Evolutionary conservation across 2,329 filamentous ascomycete species (phyloP), one percentile per base, ranked within the genome.

Genomic region (Exophiala oligosperma): DNA sequence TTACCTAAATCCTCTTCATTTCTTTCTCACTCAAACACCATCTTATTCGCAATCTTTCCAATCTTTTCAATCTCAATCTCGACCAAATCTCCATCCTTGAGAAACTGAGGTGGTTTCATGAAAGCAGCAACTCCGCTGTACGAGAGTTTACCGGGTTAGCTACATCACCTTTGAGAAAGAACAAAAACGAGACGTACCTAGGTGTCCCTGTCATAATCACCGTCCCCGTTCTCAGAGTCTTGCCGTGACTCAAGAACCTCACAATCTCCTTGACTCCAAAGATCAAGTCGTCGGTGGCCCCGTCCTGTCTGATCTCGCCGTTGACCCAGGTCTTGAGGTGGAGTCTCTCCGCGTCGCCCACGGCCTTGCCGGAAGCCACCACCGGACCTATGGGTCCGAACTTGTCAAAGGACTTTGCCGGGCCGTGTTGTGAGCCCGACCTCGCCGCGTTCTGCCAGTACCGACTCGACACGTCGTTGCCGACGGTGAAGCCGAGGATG

Each of bases 341-440:
- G 8, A 59, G 23, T 17, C 9, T 40, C 26, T 52, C 40, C 11
- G 53, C 49, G 29, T 56, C 26, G 11, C 28, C 12, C 17, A 46
- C 52, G 52, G 86, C 55, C 1, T 74, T 73, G 38, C 74, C 73
- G 49, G 81, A 82, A 6, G 90, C 87, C 62, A 91, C 89, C 1
- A 84, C 87, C 0, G 89, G 89, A 0, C 89, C 88, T 65, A 84
- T 87, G 0, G 88, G 89, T 4, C 86, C 88, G 86, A 88, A 91
- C 12, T 85, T 85, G 72, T 91, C 88, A 63, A 90, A 91, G 2
- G 87, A 85, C 72, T 91, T 59, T 11, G 56, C 56, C 2, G 56
- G 56, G 38, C 56, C 56, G 24, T 59, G 56, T 48, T 59, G 56
- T 5, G 43, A 51, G 9, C 56, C 56, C 11, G 51, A 54, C 8